Conservation (phyloP, 73 alveolate species). For the Paramecium sonneborni region DNA sequence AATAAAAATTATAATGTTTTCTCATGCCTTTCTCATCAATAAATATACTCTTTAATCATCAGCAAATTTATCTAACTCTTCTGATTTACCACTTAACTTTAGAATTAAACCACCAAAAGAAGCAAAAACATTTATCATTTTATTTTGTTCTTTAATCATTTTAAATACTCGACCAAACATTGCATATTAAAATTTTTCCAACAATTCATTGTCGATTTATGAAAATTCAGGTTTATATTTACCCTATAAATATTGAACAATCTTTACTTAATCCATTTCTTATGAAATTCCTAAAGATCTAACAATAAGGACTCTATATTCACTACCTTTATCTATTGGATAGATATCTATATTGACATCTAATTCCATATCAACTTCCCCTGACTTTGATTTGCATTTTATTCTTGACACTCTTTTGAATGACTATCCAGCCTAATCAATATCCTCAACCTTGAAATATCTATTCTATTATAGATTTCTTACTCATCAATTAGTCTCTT, state of each 20-base stretch:
- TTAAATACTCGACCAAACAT: conserved; percentile 64
- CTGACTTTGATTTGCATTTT: conserved; percentile 46
- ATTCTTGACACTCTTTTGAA: conserved; percentile 59
- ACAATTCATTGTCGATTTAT: conserved; percentile 39
- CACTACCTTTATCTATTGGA: conserved; percentile 60
- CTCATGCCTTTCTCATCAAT: conserved; percentile 65
- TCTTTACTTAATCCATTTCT: conserved; percentile 27
- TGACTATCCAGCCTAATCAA: conserved; percentile 40
- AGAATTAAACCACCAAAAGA: conserved; percentile 62
- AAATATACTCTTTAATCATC: conserved; percentile 65
- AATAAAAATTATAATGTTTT: neutral
- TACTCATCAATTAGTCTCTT: conserved; percentile 55
- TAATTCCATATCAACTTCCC: conserved; percentile 60
- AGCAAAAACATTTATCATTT: conserved; percentile 55
- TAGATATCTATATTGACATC: conserved; percentile 64
- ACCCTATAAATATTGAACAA: conserved; percentile 14
- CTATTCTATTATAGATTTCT: neutral
- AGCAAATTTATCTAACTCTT: conserved; percentile 61
- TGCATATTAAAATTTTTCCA: conserved; percentile 65
- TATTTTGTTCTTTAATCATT: conserved; percentile 39
- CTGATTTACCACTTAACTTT: conserved; percentile 63
- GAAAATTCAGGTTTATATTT: conserved; percentile 59
- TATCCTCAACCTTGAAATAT: conserved; percentile 54
- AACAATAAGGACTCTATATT: conserved; percentile 59
- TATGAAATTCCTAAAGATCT: conserved; percentile 55